These are phyloP conservation scores for Monosporascus ibericus DNA, from an alignment of 2,329 filamentous ascomycete species.

Conservation along the genomic window DNA sequence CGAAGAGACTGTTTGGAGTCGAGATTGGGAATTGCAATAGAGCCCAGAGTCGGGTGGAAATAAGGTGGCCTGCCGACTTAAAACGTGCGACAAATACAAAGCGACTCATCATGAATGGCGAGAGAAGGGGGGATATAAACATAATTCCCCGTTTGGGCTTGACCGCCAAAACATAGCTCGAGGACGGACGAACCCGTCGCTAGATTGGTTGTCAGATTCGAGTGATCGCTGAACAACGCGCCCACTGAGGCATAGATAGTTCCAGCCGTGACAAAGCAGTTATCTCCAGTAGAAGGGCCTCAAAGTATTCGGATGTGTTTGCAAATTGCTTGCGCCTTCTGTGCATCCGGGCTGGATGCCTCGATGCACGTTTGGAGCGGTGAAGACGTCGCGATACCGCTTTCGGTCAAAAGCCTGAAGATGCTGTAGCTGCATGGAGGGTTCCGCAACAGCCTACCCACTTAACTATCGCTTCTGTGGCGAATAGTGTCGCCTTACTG, in stretches of 20 bases:
- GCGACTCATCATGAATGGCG: not conserved
- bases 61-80: not conserved
- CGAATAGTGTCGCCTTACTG: too few species aligned
- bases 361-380: slow-evolving; percentile 17
- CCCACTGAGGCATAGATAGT: too few species aligned
- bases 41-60: not conserved
- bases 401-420: slow-evolving; percentile 13
- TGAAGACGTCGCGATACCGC: slow-evolving; percentile 21
- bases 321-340: slow-evolving; percentile 13
- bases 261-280: too few species aligned
- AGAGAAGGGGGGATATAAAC: not conserved
- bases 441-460: slow-evolving; percentile 4
- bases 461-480: too few species aligned
- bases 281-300: too few species aligned
- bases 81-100: not conserved
- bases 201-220: too few species aligned
- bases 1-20: not conserved
- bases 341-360: slow-evolving; percentile 9
- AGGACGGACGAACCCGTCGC: not conserved
- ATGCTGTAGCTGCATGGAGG: slow-evolving; percentile 7
- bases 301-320: not conserved
- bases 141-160: not conserved
- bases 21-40: not conserved
- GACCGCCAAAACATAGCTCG: not conserved
- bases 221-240: too few species aligned